Evolutionary conservation across 495 filamentous ascomycete genomes (phyloP).

Genomic region (Neohortaea acidophila): DNA sequence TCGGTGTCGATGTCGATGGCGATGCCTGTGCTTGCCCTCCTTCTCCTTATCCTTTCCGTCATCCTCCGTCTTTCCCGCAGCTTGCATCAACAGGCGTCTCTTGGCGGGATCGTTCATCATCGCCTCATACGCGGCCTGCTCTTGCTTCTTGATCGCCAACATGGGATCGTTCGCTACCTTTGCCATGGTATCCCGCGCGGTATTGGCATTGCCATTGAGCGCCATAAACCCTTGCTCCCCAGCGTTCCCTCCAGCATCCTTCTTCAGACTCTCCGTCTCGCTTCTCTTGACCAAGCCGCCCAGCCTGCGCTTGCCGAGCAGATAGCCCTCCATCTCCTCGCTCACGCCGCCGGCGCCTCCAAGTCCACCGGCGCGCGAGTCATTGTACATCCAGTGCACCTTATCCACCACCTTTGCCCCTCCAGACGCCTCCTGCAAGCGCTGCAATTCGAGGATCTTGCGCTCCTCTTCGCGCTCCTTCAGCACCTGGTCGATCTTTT

Average conservation of each 20-base stretch:
- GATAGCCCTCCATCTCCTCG: conserved; percentile 86
- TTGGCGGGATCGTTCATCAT: conserved; percentile 73
- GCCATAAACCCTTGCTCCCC: conserved; percentile 39
- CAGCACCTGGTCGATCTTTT: conserved; percentile 67
- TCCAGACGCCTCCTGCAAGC: conserved; percentile 77
- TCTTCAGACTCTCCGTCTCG: conserved; percentile 62
- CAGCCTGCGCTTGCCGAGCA: conserved; percentile 82
- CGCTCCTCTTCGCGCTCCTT: conserved; percentile 93
- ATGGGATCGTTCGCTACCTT: conserved; percentile 86
- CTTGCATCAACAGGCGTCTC: conserved; percentile 50
- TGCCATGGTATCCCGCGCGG: conserved; percentile 54
- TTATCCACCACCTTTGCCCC: conserved; percentile 56
- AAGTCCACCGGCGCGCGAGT: conserved; percentile 44
- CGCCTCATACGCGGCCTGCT: conserved; percentile 79
- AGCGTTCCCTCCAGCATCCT: conserved; percentile 36
- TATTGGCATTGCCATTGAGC: conserved; percentile 40
- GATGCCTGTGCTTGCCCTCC: conserved; percentile 32
- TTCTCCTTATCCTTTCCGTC: conserved; percentile 28
- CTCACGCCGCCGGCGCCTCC: conserved; percentile 66
- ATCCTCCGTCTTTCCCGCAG: conserved; percentile 31
- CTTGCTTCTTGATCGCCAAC: conserved; percentile 78
- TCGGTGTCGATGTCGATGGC: conserved; percentile 27
- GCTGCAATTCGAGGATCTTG: conserved; percentile 77
- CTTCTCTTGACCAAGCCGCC: conserved; percentile 72
- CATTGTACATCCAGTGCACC: conserved; percentile 97